Conservation (phyloP, 1,284 basidiomycete genomes). For the Trichosporon sp. region DNA sequence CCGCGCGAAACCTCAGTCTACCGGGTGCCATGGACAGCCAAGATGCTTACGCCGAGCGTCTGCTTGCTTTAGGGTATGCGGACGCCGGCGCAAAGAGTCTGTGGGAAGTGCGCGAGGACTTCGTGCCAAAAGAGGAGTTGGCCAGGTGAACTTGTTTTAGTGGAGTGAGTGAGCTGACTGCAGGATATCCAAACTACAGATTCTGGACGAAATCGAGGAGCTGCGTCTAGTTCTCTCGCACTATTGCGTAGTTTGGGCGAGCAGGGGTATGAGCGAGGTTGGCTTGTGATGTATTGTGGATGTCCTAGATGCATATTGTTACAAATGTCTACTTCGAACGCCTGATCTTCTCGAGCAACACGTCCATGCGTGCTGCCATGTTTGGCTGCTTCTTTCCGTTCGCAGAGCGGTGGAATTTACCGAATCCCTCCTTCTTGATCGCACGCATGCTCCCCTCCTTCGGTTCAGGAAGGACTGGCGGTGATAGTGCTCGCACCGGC, state of each 20-base stretch:
- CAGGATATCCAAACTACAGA: constrained; percentile 70
- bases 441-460: constrained; percentile 16
- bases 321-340: constrained; percentile 23
- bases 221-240: constrained; percentile 78
- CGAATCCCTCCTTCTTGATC: constrained; percentile 41
- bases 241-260: constrained; percentile 77
- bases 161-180: neutral
- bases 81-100: constrained; percentile 58
- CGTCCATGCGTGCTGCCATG: constrained; percentile 48
- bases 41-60: neutral
- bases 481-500: constrained; percentile 11
- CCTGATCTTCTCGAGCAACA: constrained; percentile 48
- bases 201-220: constrained; percentile 88
- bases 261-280: constrained; percentile 26
- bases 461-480: neutral
- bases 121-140: constrained; percentile 57
- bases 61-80: constrained; percentile 20
- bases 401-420: constrained; percentile 20
- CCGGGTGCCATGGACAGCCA: constrained; percentile 58
- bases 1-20: constrained; percentile 66
- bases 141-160: constrained; percentile 54
- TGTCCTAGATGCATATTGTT: constrained; percentile 9
- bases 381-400: constrained; percentile 44
- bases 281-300: neutral
- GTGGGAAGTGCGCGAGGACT: constrained; percentile 59